Evolutionary conservation across 1,284 basidiomycete genomes (phyloP), one percentile per base, ranked within the genome.

Genomic region (Cryptococcus amylolentus): DNA sequence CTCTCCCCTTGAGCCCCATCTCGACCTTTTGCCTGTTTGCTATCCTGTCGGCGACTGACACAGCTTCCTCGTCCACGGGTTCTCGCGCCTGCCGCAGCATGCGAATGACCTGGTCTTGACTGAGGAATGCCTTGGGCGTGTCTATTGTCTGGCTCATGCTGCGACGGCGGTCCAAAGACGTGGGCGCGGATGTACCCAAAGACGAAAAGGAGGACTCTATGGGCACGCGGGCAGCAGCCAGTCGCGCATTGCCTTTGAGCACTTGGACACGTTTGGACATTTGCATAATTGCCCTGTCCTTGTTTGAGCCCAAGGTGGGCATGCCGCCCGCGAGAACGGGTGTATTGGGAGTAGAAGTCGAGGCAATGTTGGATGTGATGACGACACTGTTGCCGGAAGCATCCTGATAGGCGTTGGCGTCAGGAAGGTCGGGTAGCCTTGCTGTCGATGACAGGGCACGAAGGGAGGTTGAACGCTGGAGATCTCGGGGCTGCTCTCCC

Each of bases 381-480:
- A 85, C 83, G 49, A 98, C 90, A 64, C 91, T 95, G 77, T 99
- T 98, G 16, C 93, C 93, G 1, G 93, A 96, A 4, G 93, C 93
- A 47, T 91, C 90, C 88, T 91, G 65, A 60, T 76, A 77, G 16
- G 77, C 72, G 42, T 63, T 53, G 8, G 61, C 54, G 13, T 66
- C 66, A 16, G 72, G 69, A 8, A 68, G 54, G 13, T 66, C 66
- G n/a, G 72, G 69, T 6, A 68, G 55, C 44, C 54, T 51, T 0
- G 72, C 69, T 13, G 70, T 68, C 16, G 56, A 55, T 20, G 67
- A 57, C 18, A 72, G 43, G 8, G 58, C 49, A 26, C 65, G 64
- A 16, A 69, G 51, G 18, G 69, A 70, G 28, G 61, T 66, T 3
- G 69, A 69, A n/a, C 67, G 69, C 42, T 65, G 66, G 42, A 69